These are phyloP conservation scores for Scedosporium apiospermum DNA, from an alignment of 2,329 filamentous ascomycete species.

Conservation along the genomic window DNA sequence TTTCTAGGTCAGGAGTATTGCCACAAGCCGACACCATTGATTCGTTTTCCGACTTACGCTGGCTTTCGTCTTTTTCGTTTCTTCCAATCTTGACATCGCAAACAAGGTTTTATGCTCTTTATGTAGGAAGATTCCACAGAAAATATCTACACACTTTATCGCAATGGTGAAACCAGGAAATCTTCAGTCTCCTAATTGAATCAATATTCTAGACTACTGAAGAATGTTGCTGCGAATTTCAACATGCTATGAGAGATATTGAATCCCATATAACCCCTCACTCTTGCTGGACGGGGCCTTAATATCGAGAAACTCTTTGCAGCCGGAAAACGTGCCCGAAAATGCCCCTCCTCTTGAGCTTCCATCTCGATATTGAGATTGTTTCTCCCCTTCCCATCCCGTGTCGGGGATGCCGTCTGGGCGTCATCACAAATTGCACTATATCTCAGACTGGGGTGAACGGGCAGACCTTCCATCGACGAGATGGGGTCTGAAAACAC, in stretches of 20 bases:
- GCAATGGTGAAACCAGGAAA: not conserved
- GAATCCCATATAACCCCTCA: not conserved
- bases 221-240: not conserved
- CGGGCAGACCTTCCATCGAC: not conserved
- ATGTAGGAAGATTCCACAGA: not conserved
- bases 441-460: not conserved
- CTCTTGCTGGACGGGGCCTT: constrained; percentile 1
- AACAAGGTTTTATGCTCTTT: not conserved
- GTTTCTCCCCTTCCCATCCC: not conserved
- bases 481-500: not conserved
- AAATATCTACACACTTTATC: not conserved
- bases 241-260: not conserved
- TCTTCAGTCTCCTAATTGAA: not conserved
- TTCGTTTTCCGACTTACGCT: too few species aligned
- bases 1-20: too few species aligned
- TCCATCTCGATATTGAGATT: not conserved
- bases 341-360: not conserved
- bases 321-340: constrained; percentile 1
- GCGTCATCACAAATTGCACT: not conserved
- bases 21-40: too few species aligned
- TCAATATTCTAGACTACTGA: constrained; percentile 1
- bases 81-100: not conserved
- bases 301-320: not conserved
- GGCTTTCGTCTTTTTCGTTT: not conserved
- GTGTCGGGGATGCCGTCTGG: not conserved